A percentile compares a stretch with the other conserved stretches of the same genome.
These are phyloP conservation scores for Casuarina cunninghamiana DNA, from an alignment of 306 rosid species.

Conservation along the genomic window DNA sequence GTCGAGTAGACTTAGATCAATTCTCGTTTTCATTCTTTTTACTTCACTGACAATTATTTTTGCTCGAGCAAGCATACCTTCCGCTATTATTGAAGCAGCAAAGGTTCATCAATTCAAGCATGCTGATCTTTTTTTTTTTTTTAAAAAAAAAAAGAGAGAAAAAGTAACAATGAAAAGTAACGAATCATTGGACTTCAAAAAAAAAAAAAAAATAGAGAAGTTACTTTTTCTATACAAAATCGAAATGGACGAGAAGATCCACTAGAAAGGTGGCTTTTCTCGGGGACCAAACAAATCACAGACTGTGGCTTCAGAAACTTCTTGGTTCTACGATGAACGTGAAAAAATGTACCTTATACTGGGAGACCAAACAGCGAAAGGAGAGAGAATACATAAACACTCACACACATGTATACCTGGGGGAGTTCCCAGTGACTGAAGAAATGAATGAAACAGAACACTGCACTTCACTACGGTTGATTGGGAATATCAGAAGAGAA, in stretches of 20 bases:
- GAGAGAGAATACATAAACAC: not conserved
- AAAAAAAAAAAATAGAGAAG: too few relatives aligned
- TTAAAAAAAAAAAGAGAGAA: not conserved
- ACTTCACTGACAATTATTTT: not conserved
- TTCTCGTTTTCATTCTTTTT: not conserved
- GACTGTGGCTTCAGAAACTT: not conserved
- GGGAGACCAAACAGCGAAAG: constrained; percentile 11
- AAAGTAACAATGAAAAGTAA: not conserved
- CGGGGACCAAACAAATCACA: not conserved
- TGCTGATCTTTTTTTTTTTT: not conserved
- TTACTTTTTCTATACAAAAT: not conserved
- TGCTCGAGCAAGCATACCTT: not conserved
- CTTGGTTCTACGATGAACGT: not conserved
- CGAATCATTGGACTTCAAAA: not conserved
- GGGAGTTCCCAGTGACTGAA: not conserved
- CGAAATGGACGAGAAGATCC: not conserved
- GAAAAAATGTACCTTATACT: constrained; percentile 5
- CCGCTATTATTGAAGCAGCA: not conserved
- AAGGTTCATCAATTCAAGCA: not conserved
- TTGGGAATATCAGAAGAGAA: constrained; percentile 18
- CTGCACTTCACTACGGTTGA: not conserved
- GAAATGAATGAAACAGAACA: not conserved
- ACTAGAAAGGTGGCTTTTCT: not conserved
- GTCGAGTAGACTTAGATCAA: not conserved
- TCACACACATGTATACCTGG: not conserved